Base-by-base conservation (phyloP, 1,139 yeast species). In the Yamadazyma friedrichii region DNA sequence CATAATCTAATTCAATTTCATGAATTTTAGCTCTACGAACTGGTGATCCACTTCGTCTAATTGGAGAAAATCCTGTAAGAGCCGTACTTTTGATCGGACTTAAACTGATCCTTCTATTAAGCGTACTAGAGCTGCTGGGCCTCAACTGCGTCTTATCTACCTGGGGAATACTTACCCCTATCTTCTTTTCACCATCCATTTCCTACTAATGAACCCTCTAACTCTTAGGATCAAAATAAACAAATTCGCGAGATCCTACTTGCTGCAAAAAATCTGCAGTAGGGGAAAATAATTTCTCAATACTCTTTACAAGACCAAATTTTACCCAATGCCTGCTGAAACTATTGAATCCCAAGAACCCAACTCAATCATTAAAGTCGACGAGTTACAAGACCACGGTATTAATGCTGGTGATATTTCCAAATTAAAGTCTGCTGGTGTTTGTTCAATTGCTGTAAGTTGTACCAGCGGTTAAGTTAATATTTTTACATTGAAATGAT, bases 401-500 rank as follows among this genome's bases (percentile, higher is more conserved):
- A 31, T 20, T 16, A 31, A 31, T 20, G 34, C 26, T 31, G 34
- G 34, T n/a, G 34, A 20, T 20, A 31, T 31, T 30, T 9, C 32
- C 20, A 30, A 30, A 30, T 30, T 30, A 16, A 30, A 30, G 10
- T 9, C 20, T 2, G 32, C 32, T 4, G 32, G 32, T 4, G 12
- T 30, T 30, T 30, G 32, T 9, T 30, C 32, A 9, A 30, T 30
- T 15, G 32, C 32, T 9, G 30, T 27, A 27, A 27, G 30, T 27
- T n/a, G 4, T 27, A 27, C 30, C 15, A 27, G 15, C 13, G 30
- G 30, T 13, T 27, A 91, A 60, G 78, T 95, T 35, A 81, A 93
- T 44, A 98, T 98, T 2, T 88, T 88, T 56, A 88, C 95, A 6
- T 72, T 98, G 13, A 85, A 86, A 55, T 82, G 94, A 52, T 69